phyloP scores from a whole-genome alignment of 225 moss, liverwort and hornwort genomes.

The Climacium dendroides region DNA sequence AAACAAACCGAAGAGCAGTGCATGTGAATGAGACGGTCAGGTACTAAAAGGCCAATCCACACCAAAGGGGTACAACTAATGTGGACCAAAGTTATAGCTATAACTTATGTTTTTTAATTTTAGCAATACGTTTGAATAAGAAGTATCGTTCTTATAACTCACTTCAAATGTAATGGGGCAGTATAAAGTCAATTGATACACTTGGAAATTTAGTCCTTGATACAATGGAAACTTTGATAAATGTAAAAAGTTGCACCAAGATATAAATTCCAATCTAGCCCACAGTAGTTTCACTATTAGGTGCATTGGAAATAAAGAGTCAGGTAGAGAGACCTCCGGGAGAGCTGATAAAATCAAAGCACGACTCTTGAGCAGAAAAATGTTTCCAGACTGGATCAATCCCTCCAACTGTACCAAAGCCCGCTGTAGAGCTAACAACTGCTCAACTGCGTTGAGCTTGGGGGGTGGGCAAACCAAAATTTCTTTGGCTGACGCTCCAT shows the following conservation, averaged over 20 bases:
- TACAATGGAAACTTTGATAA: not conserved
- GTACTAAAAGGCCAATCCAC: not conserved
- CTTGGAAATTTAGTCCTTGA: not conserved
- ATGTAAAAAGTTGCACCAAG: not conserved
- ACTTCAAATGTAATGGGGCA: not conserved
- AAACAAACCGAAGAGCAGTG: not conserved
- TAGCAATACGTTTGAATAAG: not conserved
- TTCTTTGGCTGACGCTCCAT: constrained; percentile 40
- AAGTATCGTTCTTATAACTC: not conserved
- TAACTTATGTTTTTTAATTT: not conserved
- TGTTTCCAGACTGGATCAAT: constrained; percentile 70
- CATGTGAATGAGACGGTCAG: not conserved
- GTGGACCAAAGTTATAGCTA: not conserved
- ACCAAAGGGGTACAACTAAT: not conserved
- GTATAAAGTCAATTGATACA: not conserved
- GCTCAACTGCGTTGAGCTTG: constrained; percentile 77
- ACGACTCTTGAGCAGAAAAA: constrained; percentile 71
- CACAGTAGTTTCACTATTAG: not conserved
- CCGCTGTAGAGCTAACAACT: constrained; percentile 76
- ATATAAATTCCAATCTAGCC: not conserved
- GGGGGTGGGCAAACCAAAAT: constrained; percentile 62
- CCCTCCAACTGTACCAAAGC: constrained; percentile 68
- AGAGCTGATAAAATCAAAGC: constrained; percentile 62
- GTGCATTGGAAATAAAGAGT: not conserved
- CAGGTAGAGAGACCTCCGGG: constrained; percentile 37